These are phyloP conservation scores for Salix dunnii DNA, from an alignment of 345 rosid genomes.

Conservation along the genomic window DNA sequence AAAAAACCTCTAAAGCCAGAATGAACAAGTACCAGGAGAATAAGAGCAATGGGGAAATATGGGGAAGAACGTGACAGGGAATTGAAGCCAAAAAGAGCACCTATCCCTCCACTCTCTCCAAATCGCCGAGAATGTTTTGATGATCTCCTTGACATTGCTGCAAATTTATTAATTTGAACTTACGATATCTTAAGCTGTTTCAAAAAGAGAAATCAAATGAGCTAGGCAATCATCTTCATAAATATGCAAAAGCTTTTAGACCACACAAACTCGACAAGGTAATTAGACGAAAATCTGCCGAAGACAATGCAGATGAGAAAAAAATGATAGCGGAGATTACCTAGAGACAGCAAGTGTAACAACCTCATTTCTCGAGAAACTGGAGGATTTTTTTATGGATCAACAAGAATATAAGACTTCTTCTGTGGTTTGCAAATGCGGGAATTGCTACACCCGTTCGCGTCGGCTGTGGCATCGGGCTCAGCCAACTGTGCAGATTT, in stretches of 20 bases:
- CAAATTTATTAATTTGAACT: slow-evolving; percentile 1
- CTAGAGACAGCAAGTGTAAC: slow-evolving; percentile 1
- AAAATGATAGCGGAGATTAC: neutral
- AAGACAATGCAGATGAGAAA: neutral
- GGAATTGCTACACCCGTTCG: neutral
- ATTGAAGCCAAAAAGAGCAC: slow-evolving; percentile 8
- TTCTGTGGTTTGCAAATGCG: neutral
- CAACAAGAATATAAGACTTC: neutral
- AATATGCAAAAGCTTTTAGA: neutral
- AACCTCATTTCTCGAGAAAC: slow-evolving; percentile 2
- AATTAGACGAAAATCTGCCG: neutral
- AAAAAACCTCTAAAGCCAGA: neutral
- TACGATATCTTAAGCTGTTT: neutral
- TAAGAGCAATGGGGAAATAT: slow-evolving; percentile 22
- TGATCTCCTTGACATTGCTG: slow-evolving; percentile 36
- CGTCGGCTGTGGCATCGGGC: neutral
- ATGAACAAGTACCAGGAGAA: slow-evolving; percentile 24
- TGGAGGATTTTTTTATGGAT: neutral
- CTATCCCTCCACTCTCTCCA: slow-evolving; percentile 24
- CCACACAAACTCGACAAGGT: neutral
- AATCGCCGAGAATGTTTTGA: slow-evolving; percentile 30
- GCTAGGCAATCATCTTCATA: neutral
- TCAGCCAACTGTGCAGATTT: neutral
- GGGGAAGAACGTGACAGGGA: slow-evolving; percentile 35
- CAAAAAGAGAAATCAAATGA: neutral